A percentile compares a stretch with the other conserved stretches of the same genome.
Conservation (phyloP, 2,329 filamentous ascomycete species). For the Leptodontidium sp. region DNA sequence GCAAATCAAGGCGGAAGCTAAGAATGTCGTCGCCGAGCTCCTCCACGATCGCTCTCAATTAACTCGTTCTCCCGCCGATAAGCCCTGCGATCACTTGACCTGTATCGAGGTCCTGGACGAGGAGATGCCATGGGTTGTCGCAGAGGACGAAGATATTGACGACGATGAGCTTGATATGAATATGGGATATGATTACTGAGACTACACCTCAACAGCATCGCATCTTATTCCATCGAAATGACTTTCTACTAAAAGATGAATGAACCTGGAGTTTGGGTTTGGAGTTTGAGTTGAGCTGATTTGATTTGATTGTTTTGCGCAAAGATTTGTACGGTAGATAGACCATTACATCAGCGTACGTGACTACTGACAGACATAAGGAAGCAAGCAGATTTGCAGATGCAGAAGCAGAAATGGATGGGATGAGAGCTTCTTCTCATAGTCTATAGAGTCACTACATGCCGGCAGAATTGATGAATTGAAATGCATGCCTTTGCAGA, state of each 20-base stretch:
- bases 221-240: neutral
- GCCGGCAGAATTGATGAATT: neutral
- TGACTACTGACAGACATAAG: constrained; percentile 1
- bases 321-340: neutral
- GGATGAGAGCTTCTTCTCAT: neutral
- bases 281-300: neutral
- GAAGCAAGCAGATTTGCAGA: neutral
- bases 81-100: constrained; percentile 58
- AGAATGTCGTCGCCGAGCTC: constrained; percentile 32
- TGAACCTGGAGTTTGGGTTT: neutral
- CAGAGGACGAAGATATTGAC: neutral
- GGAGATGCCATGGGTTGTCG: constrained; percentile 64
- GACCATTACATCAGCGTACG: neutral
- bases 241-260: neutral
- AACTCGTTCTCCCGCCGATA: constrained; percentile 10
- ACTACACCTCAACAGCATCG: neutral
- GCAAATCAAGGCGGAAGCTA: constrained; percentile 33
- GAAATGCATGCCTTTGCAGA: neutral
- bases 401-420: neutral
- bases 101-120: constrained; percentile 64
- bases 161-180: neutral
- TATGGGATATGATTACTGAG: neutral
- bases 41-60: constrained; percentile 31
- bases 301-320: neutral
- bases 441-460: neutral